Evolutionary conservation across 768 basidiomycete species (phyloP).

Genomic region (Podaxis sp.): DNA sequence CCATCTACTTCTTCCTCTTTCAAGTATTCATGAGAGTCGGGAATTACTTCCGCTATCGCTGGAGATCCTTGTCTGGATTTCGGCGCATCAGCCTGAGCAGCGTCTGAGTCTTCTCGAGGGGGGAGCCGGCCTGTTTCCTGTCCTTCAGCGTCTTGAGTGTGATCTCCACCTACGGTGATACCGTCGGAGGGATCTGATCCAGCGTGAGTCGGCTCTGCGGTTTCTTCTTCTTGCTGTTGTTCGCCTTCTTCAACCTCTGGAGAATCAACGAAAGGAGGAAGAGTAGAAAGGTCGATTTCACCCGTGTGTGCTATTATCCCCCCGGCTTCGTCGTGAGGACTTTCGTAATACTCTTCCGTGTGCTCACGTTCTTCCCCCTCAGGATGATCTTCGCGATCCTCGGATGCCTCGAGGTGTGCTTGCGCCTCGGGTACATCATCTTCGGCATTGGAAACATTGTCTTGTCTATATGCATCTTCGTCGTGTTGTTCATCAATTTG

Average conservation of each 20-base stretch:
- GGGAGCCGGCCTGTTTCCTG: not conserved
- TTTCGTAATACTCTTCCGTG: constrained; percentile 8
- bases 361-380: constrained; percentile 16
- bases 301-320: constrained; percentile 1
- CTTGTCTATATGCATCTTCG: constrained; percentile 10
- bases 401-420: constrained; percentile 18
- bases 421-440: not conserved
- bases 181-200: not conserved
- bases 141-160: not conserved
- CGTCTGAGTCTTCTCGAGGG: not conserved
- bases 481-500: constrained; percentile 19
- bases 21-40: not conserved
- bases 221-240: constrained; percentile 9
- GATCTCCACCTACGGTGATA: not conserved
- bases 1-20: not conserved
- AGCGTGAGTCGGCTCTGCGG: not conserved
- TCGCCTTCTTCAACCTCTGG: constrained; percentile 13
- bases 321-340: not conserved
- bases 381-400: constrained; percentile 25
- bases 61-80: not conserved
- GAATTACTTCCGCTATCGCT: not conserved
- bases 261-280: constrained; percentile 15
- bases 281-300: constrained; percentile 16
- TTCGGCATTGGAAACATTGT: constrained; percentile 4
- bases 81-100: not conserved